These are phyloP conservation scores for Geotrichum fermentans DNA, from an alignment of 1,139 yeast genomes.

Conservation along the genomic window DNA sequence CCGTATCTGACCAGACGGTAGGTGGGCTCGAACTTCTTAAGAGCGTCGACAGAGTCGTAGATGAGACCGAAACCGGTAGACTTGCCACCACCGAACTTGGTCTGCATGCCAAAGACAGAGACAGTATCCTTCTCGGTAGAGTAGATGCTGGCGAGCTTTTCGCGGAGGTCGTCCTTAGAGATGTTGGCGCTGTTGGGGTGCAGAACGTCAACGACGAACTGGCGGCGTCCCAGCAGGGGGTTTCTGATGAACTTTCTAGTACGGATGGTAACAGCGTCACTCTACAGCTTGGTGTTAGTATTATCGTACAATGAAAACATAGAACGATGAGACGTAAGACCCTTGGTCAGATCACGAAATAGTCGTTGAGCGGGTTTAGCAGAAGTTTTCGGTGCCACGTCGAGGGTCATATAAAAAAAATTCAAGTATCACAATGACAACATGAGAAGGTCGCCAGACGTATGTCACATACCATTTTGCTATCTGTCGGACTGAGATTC, in stretches of 20 bases:
- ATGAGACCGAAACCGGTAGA: slow-evolving; percentile 99
- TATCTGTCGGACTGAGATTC: slow-evolving; percentile 14
- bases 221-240: slow-evolving; percentile 99
- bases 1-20: slow-evolving; percentile 99
- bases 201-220: slow-evolving; percentile 97
- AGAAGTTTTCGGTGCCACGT: no score
- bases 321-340: no score
- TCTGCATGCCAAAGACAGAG: slow-evolving; percentile 98
- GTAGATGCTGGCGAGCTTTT: slow-evolving; percentile 93
- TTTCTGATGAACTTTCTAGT: slow-evolving; percentile 99
- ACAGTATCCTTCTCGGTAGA: slow-evolving; percentile 98
- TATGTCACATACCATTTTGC: slow-evolving; percentile 17
- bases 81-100: slow-evolving; percentile 99
- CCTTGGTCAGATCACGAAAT: background rate
- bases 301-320: no score
- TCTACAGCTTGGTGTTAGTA: no score
- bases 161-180: slow-evolving; percentile 98
- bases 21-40: slow-evolving; percentile 97
- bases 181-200: slow-evolving; percentile 99
- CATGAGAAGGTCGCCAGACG: no score
- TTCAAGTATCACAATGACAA: no score
- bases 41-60: slow-evolving; percentile 97
- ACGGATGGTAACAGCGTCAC: slow-evolving; percentile 99
- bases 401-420: no score
- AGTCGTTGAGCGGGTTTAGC: no score